Conservation (phyloP, 257 asterid genomes). For the Mitragyna speciosa region DNA sequence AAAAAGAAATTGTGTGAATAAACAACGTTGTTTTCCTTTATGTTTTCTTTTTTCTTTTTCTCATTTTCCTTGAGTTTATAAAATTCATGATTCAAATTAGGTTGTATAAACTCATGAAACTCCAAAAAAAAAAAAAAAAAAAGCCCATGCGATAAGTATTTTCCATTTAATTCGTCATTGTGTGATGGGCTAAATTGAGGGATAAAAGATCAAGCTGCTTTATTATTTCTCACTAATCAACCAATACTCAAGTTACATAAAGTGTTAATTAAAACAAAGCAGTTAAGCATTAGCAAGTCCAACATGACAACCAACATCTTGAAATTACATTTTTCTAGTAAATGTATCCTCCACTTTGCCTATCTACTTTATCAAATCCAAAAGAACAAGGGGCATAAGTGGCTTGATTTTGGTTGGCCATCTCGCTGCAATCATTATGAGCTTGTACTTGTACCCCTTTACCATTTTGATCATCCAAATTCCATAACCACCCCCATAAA, state of each 20-base stretch:
- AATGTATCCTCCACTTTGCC: constrained; percentile 31
- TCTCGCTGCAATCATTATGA: constrained; percentile 24
- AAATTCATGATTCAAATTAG: neutral
- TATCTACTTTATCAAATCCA: constrained; percentile 21
- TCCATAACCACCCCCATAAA: constrained; percentile 56
- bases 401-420: constrained; percentile 34
- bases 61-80: neutral
- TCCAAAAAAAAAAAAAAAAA: no score
- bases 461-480: constrained; percentile 34
- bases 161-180: no score
- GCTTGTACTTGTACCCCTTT: constrained; percentile 2
- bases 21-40: neutral
- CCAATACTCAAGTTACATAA: neutral
- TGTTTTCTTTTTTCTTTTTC: neutral
- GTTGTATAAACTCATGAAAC: neutral
- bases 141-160: no score
- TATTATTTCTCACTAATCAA: neutral
- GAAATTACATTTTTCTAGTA: constrained; percentile 17
- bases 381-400: neutral
- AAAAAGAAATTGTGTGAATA: neutral
- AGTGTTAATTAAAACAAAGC: neutral
- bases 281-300: neutral
- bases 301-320: neutral
- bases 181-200: neutral
- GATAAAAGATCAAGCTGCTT: neutral